Conservation (phyloP, 441 rosid genomes). For the Manihot esculenta region DNA sequence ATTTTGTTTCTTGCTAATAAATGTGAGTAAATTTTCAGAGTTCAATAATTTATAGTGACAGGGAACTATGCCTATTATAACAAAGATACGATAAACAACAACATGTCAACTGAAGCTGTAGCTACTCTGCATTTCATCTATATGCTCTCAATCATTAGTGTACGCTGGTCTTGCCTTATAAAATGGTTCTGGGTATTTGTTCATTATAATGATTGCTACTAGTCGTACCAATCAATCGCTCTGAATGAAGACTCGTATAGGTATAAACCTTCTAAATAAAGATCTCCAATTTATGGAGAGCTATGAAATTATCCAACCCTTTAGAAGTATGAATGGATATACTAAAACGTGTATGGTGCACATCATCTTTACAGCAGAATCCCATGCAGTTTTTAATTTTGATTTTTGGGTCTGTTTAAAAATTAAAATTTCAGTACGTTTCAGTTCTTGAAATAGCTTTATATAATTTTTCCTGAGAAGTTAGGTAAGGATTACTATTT, state of each 20-base stretch:
- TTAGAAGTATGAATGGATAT: too few relatives aligned
- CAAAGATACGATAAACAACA: neutral
- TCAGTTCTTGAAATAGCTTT: too few relatives aligned
- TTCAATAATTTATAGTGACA: neutral
- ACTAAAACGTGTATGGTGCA: too few relatives aligned
- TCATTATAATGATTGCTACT: neutral
- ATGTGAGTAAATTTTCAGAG: slow-evolving; percentile 2
- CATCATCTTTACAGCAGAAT: too few relatives aligned
- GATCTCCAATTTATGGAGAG: too few relatives aligned
- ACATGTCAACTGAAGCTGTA: neutral
- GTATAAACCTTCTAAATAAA: too few relatives aligned
- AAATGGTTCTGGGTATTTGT: neutral
- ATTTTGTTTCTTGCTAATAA: slow-evolving; percentile 20
- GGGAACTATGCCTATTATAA: neutral
- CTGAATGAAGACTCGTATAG: neutral
- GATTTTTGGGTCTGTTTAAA: too few relatives aligned
- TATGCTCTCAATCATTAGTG: neutral
- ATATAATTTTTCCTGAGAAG: too few relatives aligned
- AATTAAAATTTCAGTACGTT: too few relatives aligned
- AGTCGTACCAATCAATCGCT: neutral
- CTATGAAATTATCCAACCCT: too few relatives aligned
- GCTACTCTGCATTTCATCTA: neutral
- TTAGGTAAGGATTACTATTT: too few relatives aligned
- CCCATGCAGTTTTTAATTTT: too few relatives aligned
- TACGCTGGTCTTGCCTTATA: neutral